Base-by-base conservation (phyloP, 2,329 filamentous ascomycete species). In the Blastomyces parvus region DNA sequence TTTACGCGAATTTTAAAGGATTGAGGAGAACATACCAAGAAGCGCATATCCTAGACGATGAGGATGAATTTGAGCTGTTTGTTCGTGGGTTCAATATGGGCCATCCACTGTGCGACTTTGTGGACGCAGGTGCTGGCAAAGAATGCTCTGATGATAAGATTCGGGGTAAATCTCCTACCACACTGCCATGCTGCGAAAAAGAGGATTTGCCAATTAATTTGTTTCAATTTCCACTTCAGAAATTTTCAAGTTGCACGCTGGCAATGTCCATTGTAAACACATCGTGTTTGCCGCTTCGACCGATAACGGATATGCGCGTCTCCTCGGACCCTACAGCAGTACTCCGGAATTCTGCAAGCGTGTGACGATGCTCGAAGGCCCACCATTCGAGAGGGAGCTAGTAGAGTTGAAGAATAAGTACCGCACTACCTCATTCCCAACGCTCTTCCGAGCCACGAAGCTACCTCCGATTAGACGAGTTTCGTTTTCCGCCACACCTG, bases 81-180 rank as follows among this genome's bases (percentile, higher is more conserved):
- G 71, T 78, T 17, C 74, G 74, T 22, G 78, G 76, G 0, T 78
- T 79, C 69, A 79, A 79, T 61, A 77, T 74, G 67, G 73, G 70
- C 27, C 66, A 74, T 58, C 61, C 69, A 1, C 62, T 75, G 25
- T 77, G 73, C 64, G 76, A 79, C 48, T 77, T 74, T 62, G 70
- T 78, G 30, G 76, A 79, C 68, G 77, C 74, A 11, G 78, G 77
- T 6, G 71, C 74, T 62, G 76, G 76, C 11, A 79, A 79, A 62
- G 77, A 79, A 64, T 79, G 77, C 57, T 69, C 76, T 1, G 77
- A 79, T 66, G 71, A 73, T 44, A 79, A 79, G 61, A 66, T 80
- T 22, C 73, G 73, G 72, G 76, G 77, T 78, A 60, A 59, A 62
- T 64, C 40, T 22, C 27, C 19, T 36, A 38, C 8, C 14, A 9